Evolutionary conservation across 192 early-diverging fungal genomes (phyloP).

Genomic region (Coemansia sp.): DNA sequence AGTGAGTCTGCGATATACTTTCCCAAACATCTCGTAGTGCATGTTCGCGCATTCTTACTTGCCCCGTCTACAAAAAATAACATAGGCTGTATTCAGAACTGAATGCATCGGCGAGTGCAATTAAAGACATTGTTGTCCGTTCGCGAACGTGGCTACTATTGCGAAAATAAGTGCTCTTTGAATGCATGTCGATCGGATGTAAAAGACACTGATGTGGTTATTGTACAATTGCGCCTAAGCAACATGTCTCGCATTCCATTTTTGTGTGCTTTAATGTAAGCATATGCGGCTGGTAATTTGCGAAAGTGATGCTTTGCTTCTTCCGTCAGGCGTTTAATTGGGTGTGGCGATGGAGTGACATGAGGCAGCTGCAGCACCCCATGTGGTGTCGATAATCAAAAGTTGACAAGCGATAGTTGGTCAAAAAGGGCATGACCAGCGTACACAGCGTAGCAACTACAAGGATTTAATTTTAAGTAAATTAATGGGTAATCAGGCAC

Average conservation of each 20-base stretch:
- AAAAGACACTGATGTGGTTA: background rate
- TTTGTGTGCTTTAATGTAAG: background rate
- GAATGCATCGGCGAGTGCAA: background rate
- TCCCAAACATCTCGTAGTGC: background rate
- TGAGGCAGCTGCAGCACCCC: background rate
- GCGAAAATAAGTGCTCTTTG: background rate
- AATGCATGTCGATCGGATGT: background rate
- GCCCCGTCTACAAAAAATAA: background rate
- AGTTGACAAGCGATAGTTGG: background rate
- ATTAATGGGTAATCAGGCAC: background rate
- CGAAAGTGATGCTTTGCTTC: background rate
- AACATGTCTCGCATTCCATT: background rate
- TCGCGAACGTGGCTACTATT: background rate
- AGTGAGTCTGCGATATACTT: background rate
- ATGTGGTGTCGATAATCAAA: background rate
- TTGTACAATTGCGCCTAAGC: background rate
- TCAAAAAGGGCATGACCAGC: background rate
- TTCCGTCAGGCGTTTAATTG: background rate
- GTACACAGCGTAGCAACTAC: background rate
- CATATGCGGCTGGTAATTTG: background rate
- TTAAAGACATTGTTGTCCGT: background rate
- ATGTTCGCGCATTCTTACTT: background rate
- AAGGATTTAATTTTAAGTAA: background rate
- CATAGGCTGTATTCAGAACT: background rate
- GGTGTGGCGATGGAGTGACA: background rate